A percentile compares a stretch with the other conserved stretches of the same genome.
These are phyloP conservation scores for Hanseniaspora sp. DNA, from an alignment of 1,139 yeast genomes.

Conservation along the genomic window DNA sequence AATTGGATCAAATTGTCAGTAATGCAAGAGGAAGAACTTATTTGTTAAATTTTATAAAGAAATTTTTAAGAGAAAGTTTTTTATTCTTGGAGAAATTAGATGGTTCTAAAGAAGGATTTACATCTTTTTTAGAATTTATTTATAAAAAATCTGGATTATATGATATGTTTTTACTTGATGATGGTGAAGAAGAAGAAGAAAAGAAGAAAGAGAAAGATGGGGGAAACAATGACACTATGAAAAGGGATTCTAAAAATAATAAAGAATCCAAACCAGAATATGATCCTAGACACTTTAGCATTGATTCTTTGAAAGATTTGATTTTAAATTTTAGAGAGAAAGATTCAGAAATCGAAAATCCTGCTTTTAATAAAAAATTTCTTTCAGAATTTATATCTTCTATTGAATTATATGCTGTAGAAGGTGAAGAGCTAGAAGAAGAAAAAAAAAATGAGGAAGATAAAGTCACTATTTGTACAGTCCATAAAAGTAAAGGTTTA, in stretches of 20 bases:
- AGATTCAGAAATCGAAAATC: not conserved
- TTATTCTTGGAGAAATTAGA: not conserved
- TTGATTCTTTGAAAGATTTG: conserved; percentile 33
- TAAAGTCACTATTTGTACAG: conserved; percentile 49
- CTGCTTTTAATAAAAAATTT: conserved; percentile 26
- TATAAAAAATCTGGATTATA: conserved; percentile 27
- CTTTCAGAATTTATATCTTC: conserved; percentile 48
- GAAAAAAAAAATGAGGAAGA: conserved; percentile 20
- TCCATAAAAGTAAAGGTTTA: conserved; percentile 85
- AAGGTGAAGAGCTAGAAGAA: conserved; percentile 15
- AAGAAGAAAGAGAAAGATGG: conserved; percentile 20
- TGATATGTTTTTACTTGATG: conserved; percentile 20
- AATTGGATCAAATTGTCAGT: not conserved
- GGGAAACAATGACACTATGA: too few relatives aligned
- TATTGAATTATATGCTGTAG: conserved; percentile 44
- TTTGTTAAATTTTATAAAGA: not conserved
- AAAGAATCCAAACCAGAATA: conserved; percentile 20
- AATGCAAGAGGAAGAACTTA: conserved; percentile 2
- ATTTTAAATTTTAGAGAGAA: conserved; percentile 25
- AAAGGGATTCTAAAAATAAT: conserved; percentile 23
- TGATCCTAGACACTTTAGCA: conserved; percentile 22
- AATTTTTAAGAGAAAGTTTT: not conserved
- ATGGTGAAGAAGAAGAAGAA: conserved; percentile 25
- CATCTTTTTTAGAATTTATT: conserved; percentile 23
- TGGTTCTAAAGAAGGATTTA: conserved; percentile 9